Evolutionary conservation across 1,284 basidiomycete species (phyloP), one percentile per base, ranked within the genome.

Genomic region (Phenoliferia sp.): DNA sequence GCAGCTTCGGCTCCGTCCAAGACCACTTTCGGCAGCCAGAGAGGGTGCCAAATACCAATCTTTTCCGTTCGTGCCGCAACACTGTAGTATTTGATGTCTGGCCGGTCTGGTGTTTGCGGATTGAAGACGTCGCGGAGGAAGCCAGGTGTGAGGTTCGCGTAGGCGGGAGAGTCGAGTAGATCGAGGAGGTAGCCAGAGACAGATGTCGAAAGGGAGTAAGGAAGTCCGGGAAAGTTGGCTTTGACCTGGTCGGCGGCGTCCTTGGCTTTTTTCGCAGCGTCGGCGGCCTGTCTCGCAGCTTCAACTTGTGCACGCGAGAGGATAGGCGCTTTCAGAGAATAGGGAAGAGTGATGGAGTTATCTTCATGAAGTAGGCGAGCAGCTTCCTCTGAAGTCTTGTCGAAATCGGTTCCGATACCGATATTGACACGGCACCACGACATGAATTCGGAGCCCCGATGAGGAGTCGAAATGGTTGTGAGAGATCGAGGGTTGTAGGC

Each of bases 371-470:
- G 77, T 73, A 34, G 33, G 12, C 78, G 75, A 32, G 74, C 66
- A 78, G 81, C 68, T 29, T 56, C 60, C 12, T 60, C 54, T 1
- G 67, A 64, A 16, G 65, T 57, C 57, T 56, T 59, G 48, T 76
- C 74, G 48, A 67, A 78, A 82, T 71, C 70, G 44, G 74, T 72
- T 22, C 93, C 94, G 31, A 95, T 85, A 3, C 94, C 93, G 70
- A 95, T 89, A 75, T 93, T 89, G 63, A 90, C 88, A 84, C 90
- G 77, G 81, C 95, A 98, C 95, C 95, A 99, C 80, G 98, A 94
- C 96, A 99, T 99, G 79, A 99, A 98, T 0, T 95, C 94, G 74
- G 90, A 94, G 32, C 95, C 95, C 32, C 90, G 86, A 79, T 99
- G 96, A 22, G 96, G 96, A 0, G 96, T 98, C 57, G 88, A 89